A percentile compares a stretch with the other conserved stretches of the same genome.
These are phyloP conservation scores for Wickerhamomyces ciferrii DNA, from an alignment of 805 yeast species.

Conservation along the genomic window DNA sequence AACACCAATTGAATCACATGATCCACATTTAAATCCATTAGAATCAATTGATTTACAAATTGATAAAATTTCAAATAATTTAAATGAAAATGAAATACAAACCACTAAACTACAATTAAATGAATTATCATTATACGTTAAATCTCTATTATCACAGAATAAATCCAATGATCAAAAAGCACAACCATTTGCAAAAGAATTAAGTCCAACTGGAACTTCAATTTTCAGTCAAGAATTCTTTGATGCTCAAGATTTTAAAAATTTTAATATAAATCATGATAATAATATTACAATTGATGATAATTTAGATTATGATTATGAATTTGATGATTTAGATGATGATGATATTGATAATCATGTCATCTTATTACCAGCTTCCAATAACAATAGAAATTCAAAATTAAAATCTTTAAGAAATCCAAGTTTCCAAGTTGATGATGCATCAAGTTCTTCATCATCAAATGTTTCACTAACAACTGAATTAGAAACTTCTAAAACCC, in stretches of 20 bases:
- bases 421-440: conserved; percentile 15
- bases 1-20: not conserved
- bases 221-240: conserved; percentile 50
- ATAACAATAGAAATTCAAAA: not conserved
- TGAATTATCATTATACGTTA: not conserved
- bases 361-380: conserved; percentile 12
- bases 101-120: not conserved
- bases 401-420: conserved; percentile 2
- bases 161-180: too few species aligned
- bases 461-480: conserved; percentile 6
- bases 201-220: conserved; percentile 48
- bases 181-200: conserved; percentile 13
- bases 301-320: conserved; percentile 22
- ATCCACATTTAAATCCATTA: not conserved
- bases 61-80: not conserved
- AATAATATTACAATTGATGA: too few species aligned
- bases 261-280: too few species aligned
- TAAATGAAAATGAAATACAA: not conserved
- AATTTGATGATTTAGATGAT: conserved; percentile 16
- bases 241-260: conserved; percentile 65
- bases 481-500: conserved; percentile 15
- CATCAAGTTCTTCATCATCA: conserved; percentile 6
- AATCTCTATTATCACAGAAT: too few species aligned
- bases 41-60: not conserved
- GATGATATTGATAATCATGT: conserved; percentile 14